phyloP scores from a whole-genome alignment of 2,329 filamentous ascomycete genomes.

The Apiospora hydei region DNA sequence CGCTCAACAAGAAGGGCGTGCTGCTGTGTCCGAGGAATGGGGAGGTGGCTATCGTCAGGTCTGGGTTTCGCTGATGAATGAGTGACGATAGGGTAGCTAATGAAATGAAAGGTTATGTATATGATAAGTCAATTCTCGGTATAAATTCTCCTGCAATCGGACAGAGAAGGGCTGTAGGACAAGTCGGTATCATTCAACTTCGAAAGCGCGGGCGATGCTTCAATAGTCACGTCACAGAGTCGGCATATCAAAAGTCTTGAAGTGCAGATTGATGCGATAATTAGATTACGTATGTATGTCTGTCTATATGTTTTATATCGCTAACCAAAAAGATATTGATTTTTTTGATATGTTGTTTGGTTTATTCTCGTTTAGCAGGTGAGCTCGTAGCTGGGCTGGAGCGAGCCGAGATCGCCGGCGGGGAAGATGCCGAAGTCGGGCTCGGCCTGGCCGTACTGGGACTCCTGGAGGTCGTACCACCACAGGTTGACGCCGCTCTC shows the following conservation, averaged over 20 bases:
- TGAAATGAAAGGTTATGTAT: too few species aligned
- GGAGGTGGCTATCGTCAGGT: not conserved
- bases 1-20: not conserved
- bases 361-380: constrained; percentile 18
- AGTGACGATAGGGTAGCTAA: too few species aligned
- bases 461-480: constrained; percentile 48
- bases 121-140: too few species aligned
- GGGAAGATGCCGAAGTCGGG: constrained; percentile 47
- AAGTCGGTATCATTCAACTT: too few species aligned
- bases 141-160: too few species aligned
- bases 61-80: not conserved
- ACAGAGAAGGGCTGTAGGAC: too few species aligned
- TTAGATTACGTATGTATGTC: constrained; percentile 19
- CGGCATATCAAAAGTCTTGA: not conserved
- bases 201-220: too few species aligned
- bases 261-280: not conserved
- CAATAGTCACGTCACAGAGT: not conserved
- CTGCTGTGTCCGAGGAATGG: not conserved
- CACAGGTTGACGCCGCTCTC: constrained; percentile 42
- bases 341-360: not conserved
- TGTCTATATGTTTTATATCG: constrained; percentile 19
- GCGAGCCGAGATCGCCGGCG: constrained; percentile 41
- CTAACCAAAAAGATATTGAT: not conserved
- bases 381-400: constrained; percentile 41
- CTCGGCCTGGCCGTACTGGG: constrained; percentile 42